Conservation (phyloP, 306 rosid genomes). For the Acacia acuminata region DNA sequence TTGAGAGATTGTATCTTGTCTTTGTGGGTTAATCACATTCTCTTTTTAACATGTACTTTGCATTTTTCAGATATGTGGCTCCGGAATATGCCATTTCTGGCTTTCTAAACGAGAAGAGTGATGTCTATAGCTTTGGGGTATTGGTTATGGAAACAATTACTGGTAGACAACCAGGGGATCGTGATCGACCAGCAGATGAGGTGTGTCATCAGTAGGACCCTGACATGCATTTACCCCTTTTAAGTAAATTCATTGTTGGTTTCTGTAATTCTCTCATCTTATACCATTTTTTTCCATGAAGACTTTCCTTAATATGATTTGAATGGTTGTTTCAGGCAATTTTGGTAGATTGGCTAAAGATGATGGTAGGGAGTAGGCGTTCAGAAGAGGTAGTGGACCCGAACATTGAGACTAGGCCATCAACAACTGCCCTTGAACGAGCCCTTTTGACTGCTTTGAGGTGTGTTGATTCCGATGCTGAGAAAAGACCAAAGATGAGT, state of each 20-base stretch:
- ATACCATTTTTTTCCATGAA: no score
- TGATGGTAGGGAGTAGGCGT: constrained; percentile 86
- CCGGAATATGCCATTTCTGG: constrained; percentile 95
- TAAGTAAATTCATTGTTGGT: not conserved
- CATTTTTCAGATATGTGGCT: constrained; percentile 71
- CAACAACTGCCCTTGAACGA: constrained; percentile 76
- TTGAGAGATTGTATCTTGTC: constrained; percentile 9
- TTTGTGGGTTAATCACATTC: not conserved
- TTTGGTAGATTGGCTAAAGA: constrained; percentile 71
- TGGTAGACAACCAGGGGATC: constrained; percentile 87
- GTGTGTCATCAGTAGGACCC: constrained; percentile 33
- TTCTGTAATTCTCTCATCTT: no score
- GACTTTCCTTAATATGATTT: no score
- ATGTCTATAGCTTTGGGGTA: constrained; percentile 79
- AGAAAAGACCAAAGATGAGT: constrained; percentile 80
- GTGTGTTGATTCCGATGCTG: constrained; percentile 83
- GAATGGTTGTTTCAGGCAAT: constrained; percentile 59
- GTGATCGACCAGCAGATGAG: constrained; percentile 70
- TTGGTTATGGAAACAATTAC: constrained; percentile 77
- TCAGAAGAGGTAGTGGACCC: constrained; percentile 89
- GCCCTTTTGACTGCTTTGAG: constrained; percentile 81
- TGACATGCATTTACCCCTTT: not conserved
- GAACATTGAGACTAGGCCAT: constrained; percentile 71
- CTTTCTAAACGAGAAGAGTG: constrained; percentile 83
- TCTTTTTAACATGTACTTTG: constrained; percentile 2